Percentiles rank a stretch among this genome's conserved stretches.
Conservation (phyloP, 2,329 filamentous ascomycete species). For the Neonectria neomacrospora region DNA sequence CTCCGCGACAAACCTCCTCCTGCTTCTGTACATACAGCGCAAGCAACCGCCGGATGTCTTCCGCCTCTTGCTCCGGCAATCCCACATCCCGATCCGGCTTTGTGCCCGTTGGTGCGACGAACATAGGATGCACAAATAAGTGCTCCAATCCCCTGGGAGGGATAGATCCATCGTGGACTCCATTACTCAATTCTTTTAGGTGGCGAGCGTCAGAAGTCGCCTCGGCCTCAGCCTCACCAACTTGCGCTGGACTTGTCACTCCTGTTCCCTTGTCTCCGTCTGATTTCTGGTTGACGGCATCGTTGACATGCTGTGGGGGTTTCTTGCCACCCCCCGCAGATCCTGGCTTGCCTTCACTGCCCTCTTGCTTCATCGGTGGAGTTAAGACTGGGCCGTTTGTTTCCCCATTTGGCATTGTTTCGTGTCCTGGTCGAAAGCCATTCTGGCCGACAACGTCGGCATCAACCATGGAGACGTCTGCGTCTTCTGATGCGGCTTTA, state of each 20-base stretch:
- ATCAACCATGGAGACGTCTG: slow-evolving; percentile 49
- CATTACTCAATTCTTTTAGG: slow-evolving; percentile 23
- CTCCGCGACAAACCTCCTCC: slow-evolving; percentile 81
- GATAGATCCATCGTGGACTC: slow-evolving; percentile 15
- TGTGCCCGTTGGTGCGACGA: slow-evolving; percentile 70
- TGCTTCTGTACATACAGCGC: slow-evolving; percentile 86
- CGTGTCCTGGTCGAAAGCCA: slow-evolving; percentile 30
- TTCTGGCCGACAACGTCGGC: slow-evolving; percentile 37
- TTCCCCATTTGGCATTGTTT: slow-evolving; percentile 20
- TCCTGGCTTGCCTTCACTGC: slow-evolving; percentile 8
- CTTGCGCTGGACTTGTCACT: neutral
- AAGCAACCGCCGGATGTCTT: slow-evolving; percentile 79
- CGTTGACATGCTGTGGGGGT: slow-evolving; percentile 9
- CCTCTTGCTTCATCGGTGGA: slow-evolving; percentile 28
- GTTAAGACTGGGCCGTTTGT: slow-evolving; percentile 9
- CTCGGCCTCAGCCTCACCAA: slow-evolving; percentile 8
- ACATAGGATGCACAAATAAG: slow-evolving; percentile 78
- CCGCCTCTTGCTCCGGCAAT: slow-evolving; percentile 78
- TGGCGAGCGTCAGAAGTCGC: slow-evolving; percentile 13
- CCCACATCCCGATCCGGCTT: slow-evolving; percentile 76
- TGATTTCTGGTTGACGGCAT: slow-evolving; percentile 10
- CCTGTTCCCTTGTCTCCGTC: slow-evolving; percentile 2
- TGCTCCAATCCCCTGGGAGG: slow-evolving; percentile 48
- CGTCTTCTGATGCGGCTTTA: slow-evolving; percentile 34
- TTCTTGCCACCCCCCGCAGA: slow-evolving; percentile 3